Percentiles rank a stretch among this genome's conserved stretches.
Conservation (phyloP, 805 yeast species). For the Yamadazyma kitorensis region DNA sequence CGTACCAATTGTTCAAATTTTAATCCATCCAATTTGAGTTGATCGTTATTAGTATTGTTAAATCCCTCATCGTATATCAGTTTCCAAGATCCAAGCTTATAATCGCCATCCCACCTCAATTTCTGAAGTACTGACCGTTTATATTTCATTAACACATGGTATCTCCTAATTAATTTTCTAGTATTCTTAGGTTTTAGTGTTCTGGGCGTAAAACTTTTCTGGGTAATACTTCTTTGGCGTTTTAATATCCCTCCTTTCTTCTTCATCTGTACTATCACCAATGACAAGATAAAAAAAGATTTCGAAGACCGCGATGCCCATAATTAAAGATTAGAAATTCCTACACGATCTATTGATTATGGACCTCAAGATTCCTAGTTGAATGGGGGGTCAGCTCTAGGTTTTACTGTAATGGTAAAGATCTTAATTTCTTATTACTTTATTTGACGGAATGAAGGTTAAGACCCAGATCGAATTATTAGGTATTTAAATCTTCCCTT, state of each 20-base stretch:
- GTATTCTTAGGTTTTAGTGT: constrained; percentile 67
- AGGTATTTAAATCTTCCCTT: too few relatives aligned
- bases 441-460: too few relatives aligned
- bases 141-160: constrained; percentile 67
- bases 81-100: constrained; percentile 8
- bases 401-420: too few relatives aligned
- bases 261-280: too few relatives aligned
- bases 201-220: constrained; percentile 31
- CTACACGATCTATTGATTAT: too few relatives aligned
- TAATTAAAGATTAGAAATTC: too few relatives aligned
- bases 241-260: constrained; percentile 25
- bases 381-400: too few relatives aligned
- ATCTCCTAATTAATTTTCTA: constrained; percentile 71
- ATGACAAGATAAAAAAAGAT: too few relatives aligned
- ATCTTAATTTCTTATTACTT: too few relatives aligned
- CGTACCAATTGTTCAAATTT: constrained; percentile 16
- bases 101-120: constrained; percentile 18
- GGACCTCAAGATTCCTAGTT: too few relatives aligned
- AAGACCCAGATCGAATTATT: too few relatives aligned
- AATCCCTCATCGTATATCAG: constrained; percentile 7
- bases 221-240: constrained; percentile 32
- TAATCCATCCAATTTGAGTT: constrained; percentile 9
- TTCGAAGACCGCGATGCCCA: background rate
- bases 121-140: constrained; percentile 38
- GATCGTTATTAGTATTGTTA: background rate